Conservation (phyloP, 75 land plant species). For the Azolla pinnata region DNA sequence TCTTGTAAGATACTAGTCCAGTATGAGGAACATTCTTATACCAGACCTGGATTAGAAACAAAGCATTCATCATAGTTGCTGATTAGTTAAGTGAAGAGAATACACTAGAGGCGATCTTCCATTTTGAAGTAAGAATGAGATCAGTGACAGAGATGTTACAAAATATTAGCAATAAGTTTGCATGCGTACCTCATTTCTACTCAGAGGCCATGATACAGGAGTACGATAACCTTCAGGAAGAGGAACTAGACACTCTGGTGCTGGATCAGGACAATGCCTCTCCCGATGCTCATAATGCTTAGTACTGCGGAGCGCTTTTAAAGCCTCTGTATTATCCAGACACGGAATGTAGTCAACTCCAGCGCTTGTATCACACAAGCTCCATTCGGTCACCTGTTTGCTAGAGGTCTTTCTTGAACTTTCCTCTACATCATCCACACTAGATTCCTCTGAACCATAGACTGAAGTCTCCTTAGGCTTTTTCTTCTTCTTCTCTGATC, state of each 20-base stretch:
- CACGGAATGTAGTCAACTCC: constrained; percentile 61
- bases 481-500: constrained; percentile 9
- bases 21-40: constrained; percentile 59
- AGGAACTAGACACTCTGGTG: constrained; percentile 50
- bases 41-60: constrained; percentile 42
- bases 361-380: constrained; percentile 31
- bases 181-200: constrained; percentile 43
- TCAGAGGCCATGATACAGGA: constrained; percentile 46
- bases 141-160: too few species aligned
- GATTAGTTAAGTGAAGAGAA: background rate
- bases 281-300: constrained; percentile 61
- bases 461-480: background rate
- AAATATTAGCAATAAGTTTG: background rate
- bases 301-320: constrained; percentile 25
- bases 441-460: background rate
- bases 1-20: constrained; percentile 46
- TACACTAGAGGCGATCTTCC: background rate
- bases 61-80: background rate
- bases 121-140: background rate
- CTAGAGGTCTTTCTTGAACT: constrained; percentile 3
- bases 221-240: constrained; percentile 52
- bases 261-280: constrained; percentile 51
- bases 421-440: constrained; percentile 7
- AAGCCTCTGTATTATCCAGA: constrained; percentile 47
- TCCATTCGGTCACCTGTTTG: constrained; percentile 28